Percentiles rank a stretch among this genome's conserved stretches.
These are phyloP conservation scores for Ananas comosus DNA, from an alignment of 176 grass and related monocot genomes.

Conservation along the genomic window DNA sequence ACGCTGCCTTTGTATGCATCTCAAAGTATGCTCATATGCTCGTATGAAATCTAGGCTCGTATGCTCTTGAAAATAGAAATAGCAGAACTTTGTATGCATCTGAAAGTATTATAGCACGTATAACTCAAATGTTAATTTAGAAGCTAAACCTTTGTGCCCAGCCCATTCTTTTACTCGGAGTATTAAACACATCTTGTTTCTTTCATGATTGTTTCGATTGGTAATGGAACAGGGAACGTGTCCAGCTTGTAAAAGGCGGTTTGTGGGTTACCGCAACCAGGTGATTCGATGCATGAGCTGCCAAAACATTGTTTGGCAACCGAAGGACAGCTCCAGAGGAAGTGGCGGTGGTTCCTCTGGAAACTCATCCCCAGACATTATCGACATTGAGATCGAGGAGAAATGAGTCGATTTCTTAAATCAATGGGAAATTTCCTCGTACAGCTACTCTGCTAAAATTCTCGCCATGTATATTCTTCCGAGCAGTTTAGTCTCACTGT, in stretches of 20 bases:
- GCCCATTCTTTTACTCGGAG: constrained; percentile 16
- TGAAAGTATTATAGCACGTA: not conserved
- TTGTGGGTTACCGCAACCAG: constrained; percentile 67
- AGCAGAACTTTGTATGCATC: too few relatives aligned
- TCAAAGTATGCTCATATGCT: too few relatives aligned
- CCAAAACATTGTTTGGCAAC: constrained; percentile 92
- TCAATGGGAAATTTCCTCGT: too few relatives aligned
- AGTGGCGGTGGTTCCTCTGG: constrained; percentile 29
- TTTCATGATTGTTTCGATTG: constrained; percentile 10
- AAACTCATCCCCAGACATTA: constrained; percentile 63
- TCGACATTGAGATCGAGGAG: constrained; percentile 92
- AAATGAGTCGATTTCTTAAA: constrained; percentile 25
- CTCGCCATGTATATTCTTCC: too few relatives aligned
- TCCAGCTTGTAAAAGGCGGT: constrained; percentile 72
- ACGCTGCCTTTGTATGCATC: too few relatives aligned
- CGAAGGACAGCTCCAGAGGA: constrained; percentile 45
- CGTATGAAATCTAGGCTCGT: too few relatives aligned
- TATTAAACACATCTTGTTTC: not conserved
- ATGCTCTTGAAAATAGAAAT: too few relatives aligned
- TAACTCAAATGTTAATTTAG: not conserved
- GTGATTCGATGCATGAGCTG: constrained; percentile 81
- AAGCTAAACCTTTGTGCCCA: not conserved
- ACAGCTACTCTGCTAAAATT: too few relatives aligned
- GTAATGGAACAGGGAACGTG: constrained; percentile 56
- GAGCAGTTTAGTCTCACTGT: too few relatives aligned